phyloP scores from a whole-genome alignment of 2,329 filamentous ascomycete genomes.

The Curvularia eragrostidis region DNA sequence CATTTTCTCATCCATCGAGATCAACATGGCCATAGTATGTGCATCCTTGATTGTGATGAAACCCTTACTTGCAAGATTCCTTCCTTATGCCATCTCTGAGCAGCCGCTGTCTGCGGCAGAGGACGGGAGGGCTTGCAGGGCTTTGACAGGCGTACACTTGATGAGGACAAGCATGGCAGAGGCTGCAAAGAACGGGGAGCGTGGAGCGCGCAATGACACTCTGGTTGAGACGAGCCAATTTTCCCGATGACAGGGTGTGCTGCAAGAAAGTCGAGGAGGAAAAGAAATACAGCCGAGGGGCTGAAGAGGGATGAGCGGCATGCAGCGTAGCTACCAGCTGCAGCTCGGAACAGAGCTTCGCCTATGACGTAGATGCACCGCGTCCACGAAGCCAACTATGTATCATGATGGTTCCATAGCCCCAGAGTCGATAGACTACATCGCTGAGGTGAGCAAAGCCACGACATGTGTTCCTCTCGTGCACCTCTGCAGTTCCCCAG shows the following conservation, averaged over 20 bases:
- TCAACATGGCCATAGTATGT: constrained; percentile 55
- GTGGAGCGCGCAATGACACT: constrained; percentile 19
- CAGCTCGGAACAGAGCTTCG: constrained; percentile 12
- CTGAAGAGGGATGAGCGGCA: constrained; percentile 3
- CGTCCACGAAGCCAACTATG: background rate
- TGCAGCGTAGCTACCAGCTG: background rate
- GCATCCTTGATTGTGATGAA: constrained; percentile 55
- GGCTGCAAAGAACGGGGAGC: constrained; percentile 15
- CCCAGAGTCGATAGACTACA: background rate
- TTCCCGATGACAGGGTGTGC: background rate
- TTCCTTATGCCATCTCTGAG: constrained; percentile 41
- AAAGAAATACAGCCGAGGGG: background rate
- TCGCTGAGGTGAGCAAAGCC: background rate
- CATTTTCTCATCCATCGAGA: constrained; percentile 52
- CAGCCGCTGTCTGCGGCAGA: constrained; percentile 25
- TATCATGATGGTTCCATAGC: background rate
- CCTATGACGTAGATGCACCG: constrained; percentile 25
- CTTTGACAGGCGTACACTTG: constrained; percentile 22
- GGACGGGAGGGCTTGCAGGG: constrained; percentile 19
- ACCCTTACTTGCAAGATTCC: constrained; percentile 47
- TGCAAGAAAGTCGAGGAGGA: background rate
- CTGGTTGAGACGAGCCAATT: constrained; percentile 3
- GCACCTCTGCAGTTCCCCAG: background rate
- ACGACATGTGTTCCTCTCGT: background rate
- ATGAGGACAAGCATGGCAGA: constrained; percentile 9